phyloP scores from a whole-genome alignment of 2,329 filamentous ascomycete species.

The Aspergillus fructus region DNA sequence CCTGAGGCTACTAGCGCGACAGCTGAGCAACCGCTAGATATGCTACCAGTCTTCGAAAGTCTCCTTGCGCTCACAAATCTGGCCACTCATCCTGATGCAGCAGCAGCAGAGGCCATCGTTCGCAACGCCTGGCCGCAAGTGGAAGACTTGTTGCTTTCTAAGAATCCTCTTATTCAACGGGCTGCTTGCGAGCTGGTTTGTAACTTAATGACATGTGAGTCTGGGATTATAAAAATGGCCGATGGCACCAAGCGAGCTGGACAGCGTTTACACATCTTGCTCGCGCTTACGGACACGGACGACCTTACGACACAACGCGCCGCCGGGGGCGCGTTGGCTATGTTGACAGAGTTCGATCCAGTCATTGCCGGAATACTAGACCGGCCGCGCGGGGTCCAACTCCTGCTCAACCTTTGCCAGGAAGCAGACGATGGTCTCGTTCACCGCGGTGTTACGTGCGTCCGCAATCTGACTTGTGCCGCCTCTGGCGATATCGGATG shows the following conservation, averaged over 20 bases:
- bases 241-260: constrained; percentile 63
- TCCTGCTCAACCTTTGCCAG: constrained; percentile 76
- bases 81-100: constrained; percentile 59
- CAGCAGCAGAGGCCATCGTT: constrained; percentile 67
- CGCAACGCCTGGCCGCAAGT: constrained; percentile 71
- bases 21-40: constrained; percentile 61
- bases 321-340: constrained; percentile 84
- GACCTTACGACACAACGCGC: constrained; percentile 77
- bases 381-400: constrained; percentile 68
- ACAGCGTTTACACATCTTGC: constrained; percentile 75
- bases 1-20: constrained; percentile 57
- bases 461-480: constrained; percentile 67
- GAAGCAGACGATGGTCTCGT: constrained; percentile 59
- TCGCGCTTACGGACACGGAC: constrained; percentile 84
- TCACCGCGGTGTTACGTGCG: constrained; percentile 70
- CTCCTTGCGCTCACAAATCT: constrained; percentile 93
- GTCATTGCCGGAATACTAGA: constrained; percentile 71
- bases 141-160: constrained; percentile 79
- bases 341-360: constrained; percentile 74
- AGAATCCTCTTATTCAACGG: constrained; percentile 73
- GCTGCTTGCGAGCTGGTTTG: constrained; percentile 87
- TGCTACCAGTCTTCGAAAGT: constrained; percentile 86
- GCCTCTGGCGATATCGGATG: constrained; percentile 66
- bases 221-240: constrained; percentile 47
- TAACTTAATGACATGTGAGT: constrained; percentile 64